These are phyloP conservation scores for Xylaria sp. DNA, from an alignment of 2,329 filamentous ascomycete species.

Conservation along the genomic window DNA sequence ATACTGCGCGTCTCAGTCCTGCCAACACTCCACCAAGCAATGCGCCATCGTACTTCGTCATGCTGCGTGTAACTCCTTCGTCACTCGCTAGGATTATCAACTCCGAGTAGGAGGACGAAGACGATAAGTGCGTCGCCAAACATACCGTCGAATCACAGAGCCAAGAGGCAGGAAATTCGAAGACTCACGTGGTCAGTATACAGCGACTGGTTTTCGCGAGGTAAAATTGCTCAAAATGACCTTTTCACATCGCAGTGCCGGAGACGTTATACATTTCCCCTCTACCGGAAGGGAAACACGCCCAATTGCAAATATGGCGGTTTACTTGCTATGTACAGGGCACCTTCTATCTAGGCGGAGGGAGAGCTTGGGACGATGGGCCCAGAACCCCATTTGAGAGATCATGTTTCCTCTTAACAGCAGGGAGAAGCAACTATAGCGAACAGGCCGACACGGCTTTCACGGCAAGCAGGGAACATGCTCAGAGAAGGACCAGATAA, in stretches of 20 bases:
- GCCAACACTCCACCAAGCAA: not conserved
- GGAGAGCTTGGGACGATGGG: too few species aligned
- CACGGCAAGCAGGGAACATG: not conserved
- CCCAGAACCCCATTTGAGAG: not conserved
- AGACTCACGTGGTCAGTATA: not conserved
- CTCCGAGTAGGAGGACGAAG: not conserved
- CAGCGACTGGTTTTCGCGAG: not conserved
- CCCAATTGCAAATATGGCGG: not conserved
- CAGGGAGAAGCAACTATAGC: not conserved
- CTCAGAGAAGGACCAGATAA: not conserved
- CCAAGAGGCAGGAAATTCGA: not conserved
- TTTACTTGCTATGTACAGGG: not conserved
- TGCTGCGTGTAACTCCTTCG: not conserved
- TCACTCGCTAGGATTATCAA: constrained; percentile 5
- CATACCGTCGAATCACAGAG: not conserved
- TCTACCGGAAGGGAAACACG: not conserved
- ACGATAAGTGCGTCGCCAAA: not conserved
- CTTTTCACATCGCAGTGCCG: not conserved
- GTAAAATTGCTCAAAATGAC: not conserved
- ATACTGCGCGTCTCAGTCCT: not conserved
- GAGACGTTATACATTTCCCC: not conserved
- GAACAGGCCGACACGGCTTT: not conserved
- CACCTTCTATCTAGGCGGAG: not conserved
- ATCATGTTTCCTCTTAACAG: not conserved
- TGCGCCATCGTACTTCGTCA: not conserved